Percentiles rank a stretch among this genome's conserved stretches.
Evolutionary conservation across 306 rosid species (phyloP).

Genomic region (Comarum palustre): DNA sequence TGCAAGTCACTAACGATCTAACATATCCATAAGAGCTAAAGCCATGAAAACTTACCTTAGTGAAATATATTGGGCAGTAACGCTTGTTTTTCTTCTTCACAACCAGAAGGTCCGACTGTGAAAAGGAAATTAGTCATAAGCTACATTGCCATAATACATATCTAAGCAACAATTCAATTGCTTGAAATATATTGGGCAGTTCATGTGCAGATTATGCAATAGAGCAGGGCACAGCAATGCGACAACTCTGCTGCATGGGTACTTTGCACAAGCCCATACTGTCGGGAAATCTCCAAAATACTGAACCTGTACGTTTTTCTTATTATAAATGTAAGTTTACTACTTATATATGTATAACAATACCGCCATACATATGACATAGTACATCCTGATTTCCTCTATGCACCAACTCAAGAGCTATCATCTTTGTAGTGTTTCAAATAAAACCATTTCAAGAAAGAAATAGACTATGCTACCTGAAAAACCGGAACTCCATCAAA

Average conservation of each 20-base stretch:
- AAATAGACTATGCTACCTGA: constrained; percentile 59
- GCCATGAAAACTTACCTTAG: constrained; percentile 59
- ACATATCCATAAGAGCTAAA: constrained; percentile 16
- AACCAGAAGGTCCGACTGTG: constrained; percentile 90
- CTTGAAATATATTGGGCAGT: background rate
- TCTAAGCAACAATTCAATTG: background rate
- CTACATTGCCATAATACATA: constrained; percentile 1
- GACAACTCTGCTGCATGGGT: background rate
- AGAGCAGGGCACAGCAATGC: background rate
- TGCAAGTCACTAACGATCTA: background rate
- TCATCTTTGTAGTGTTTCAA: background rate
- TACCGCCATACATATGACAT: background rate
- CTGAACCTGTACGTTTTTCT: background rate
- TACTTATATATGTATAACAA: background rate
- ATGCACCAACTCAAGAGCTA: background rate
- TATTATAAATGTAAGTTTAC: background rate
- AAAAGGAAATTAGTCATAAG: constrained; percentile 23
- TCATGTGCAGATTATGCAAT: background rate
- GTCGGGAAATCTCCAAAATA: background rate
- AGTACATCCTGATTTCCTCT: constrained; percentile 5
- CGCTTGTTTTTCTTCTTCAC: constrained; percentile 88
- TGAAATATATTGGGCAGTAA: constrained; percentile 86
- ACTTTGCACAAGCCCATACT: background rate
- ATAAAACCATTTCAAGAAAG: constrained; percentile 16
- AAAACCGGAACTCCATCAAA: constrained; percentile 96